These are phyloP conservation scores for Jamesozyma piceae DNA, from an alignment of 805 yeast genomes.

Conservation along the genomic window DNA sequence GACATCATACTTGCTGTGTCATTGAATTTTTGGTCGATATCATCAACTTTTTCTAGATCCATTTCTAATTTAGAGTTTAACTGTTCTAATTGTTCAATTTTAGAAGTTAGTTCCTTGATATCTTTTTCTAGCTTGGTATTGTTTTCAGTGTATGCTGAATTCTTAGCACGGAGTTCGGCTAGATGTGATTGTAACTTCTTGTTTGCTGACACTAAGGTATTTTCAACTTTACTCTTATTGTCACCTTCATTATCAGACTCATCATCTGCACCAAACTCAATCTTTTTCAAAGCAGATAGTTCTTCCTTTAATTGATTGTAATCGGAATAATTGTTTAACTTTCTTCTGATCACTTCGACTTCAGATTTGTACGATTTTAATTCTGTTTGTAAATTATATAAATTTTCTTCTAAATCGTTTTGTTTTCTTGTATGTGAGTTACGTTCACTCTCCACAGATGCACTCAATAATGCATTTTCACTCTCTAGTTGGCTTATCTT, in stretches of 20 bases:
- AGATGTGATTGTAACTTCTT: constrained; percentile 63
- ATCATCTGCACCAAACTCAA: constrained; percentile 55
- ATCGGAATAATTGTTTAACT: constrained; percentile 47
- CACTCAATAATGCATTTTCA: constrained; percentile 46
- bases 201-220: constrained; percentile 59
- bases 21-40: constrained; percentile 30
- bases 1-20: constrained; percentile 62
- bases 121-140: constrained; percentile 35
- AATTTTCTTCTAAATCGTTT: constrained; percentile 25
- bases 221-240: constrained; percentile 36
- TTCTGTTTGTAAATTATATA: constrained; percentile 39
- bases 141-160: constrained; percentile 37
- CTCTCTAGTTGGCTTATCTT: constrained; percentile 51
- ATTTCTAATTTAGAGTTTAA: constrained; percentile 59
- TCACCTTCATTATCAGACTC: constrained; percentile 23
- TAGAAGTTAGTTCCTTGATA: constrained; percentile 29
- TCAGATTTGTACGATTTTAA: constrained; percentile 41
- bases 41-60: constrained; percentile 57
- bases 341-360: constrained; percentile 39
- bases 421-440: constrained; percentile 11
- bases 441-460: constrained; percentile 25
- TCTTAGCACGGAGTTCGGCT: constrained; percentile 53
- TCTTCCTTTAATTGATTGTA: constrained; percentile 78
- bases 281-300: constrained; percentile 57
- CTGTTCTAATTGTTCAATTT: constrained; percentile 35